phyloP scores from a whole-genome alignment of 2,329 filamentous ascomycete genomes.

The Diaporthe aspalathi region DNA sequence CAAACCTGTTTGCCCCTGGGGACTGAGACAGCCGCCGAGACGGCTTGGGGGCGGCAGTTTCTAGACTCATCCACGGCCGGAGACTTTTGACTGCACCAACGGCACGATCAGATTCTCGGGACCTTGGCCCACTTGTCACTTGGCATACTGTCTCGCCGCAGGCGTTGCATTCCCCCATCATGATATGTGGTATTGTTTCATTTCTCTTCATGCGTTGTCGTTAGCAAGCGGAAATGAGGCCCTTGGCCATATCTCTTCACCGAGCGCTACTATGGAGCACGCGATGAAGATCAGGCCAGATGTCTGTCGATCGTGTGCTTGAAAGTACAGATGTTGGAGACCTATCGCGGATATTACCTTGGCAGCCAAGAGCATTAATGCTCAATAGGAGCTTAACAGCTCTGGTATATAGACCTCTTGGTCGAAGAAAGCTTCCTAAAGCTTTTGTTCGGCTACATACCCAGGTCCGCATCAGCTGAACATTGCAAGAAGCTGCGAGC shows the following conservation, averaged over 20 bases:
- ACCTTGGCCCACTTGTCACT: slow-evolving; percentile 23
- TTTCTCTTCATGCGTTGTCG: neutral
- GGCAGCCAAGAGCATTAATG: neutral
- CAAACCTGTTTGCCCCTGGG: slow-evolving; percentile 19
- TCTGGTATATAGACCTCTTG: neutral
- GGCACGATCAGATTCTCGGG: neutral
- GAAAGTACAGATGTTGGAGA: neutral
- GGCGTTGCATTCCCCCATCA: slow-evolving; percentile 14
- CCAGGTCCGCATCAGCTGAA: neutral
- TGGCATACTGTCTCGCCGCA: slow-evolving; percentile 6
- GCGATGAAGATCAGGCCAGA: neutral
- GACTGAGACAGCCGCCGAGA: slow-evolving; percentile 25
- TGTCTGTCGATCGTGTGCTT: neutral
- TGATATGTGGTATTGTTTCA: neutral
- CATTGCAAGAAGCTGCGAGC: neutral
- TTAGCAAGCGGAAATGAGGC: neutral
- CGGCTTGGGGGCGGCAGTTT: slow-evolving; percentile 13
- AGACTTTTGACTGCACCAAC: neutral
- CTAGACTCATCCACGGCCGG: slow-evolving; percentile 3
- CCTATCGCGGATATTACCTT: neutral
- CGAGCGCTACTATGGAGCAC: too few relatives aligned
- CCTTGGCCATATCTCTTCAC: neutral
- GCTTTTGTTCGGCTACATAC: too few relatives aligned
- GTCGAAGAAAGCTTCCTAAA: neutral
- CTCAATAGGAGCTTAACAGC: neutral